phyloP scores from a whole-genome alignment of 2,329 filamentous ascomycete genomes.

The Talaromyces sp. region DNA sequence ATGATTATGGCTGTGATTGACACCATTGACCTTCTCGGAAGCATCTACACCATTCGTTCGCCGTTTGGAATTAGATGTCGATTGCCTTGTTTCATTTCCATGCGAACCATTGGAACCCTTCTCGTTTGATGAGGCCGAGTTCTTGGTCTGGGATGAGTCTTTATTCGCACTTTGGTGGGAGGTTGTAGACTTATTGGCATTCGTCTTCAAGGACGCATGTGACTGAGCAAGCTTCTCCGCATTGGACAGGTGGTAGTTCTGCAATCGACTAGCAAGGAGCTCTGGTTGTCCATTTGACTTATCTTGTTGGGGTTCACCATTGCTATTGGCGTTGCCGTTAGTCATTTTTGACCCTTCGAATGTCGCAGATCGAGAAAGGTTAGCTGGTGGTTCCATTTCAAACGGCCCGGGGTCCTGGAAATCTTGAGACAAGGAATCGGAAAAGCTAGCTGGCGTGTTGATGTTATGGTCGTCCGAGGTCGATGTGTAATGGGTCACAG shows the following conservation, averaged over 20 bases:
- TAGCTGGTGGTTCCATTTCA: slow-evolving; percentile 36
- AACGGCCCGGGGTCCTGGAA: slow-evolving; percentile 40
- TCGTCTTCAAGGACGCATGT: slow-evolving; percentile 28
- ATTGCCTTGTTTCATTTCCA: slow-evolving; percentile 33
- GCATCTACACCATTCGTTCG: slow-evolving; percentile 34
- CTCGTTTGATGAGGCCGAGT: slow-evolving; percentile 24
- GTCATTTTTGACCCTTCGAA: slow-evolving; percentile 26
- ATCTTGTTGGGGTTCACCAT: slow-evolving; percentile 16
- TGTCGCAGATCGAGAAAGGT: slow-evolving; percentile 28
- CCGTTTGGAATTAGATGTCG: slow-evolving; percentile 35
- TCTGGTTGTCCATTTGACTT: slow-evolving; percentile 33
- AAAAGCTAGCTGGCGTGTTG: slow-evolving; percentile 41
- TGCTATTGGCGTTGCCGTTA: slow-evolving; percentile 11
- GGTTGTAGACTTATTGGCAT: slow-evolving; percentile 24
- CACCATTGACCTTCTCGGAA: slow-evolving; percentile 39
- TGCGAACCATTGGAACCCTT: slow-evolving; percentile 26
- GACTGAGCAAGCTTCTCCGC: slow-evolving; percentile 23
- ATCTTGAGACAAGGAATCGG: slow-evolving; percentile 43
- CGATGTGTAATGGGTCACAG: slow-evolving; percentile 44
- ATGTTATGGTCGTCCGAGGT: slow-evolving; percentile 43
- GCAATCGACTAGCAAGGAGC: slow-evolving; percentile 41
- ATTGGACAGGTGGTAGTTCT: slow-evolving; percentile 42
- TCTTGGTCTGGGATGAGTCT: too few species aligned
- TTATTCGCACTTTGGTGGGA: slow-evolving; percentile 29
- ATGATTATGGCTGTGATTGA: slow-evolving; percentile 33